Percentiles rank a stretch among this genome's conserved stretches.
Conservation (phyloP, 2,329 filamentous ascomycete genomes). For the Stemphylium lycopersici region DNA sequence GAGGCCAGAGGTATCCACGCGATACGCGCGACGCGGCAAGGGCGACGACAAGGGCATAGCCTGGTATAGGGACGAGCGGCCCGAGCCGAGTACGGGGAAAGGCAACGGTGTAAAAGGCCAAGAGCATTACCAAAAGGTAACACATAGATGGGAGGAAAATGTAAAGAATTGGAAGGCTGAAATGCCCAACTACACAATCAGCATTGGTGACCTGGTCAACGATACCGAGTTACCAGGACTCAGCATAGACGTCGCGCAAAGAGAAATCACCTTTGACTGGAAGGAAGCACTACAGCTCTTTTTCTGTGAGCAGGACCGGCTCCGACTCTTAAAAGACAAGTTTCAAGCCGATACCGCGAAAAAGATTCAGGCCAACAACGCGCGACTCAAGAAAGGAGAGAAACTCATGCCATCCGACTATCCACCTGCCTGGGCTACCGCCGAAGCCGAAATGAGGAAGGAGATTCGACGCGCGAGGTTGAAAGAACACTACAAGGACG, state of each 20-base stretch:
- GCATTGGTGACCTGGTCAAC: slow-evolving; percentile 38
- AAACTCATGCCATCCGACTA: slow-evolving; percentile 20
- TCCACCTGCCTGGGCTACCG: slow-evolving; percentile 16
- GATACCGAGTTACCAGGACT: slow-evolving; percentile 39
- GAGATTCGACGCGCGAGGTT: slow-evolving; percentile 32
- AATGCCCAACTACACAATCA: slow-evolving; percentile 42
- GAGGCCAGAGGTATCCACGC: slow-evolving; percentile 32
- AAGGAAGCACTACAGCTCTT: slow-evolving; percentile 35
- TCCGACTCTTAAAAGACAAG: slow-evolving; percentile 12
- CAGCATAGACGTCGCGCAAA: slow-evolving; percentile 20
- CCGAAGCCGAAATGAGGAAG: slow-evolving; percentile 28
- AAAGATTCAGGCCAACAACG: slow-evolving; percentile 17
- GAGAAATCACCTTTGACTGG: slow-evolving; percentile 38
- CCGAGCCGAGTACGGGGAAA: slow-evolving; percentile 1
- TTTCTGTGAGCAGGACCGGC: slow-evolving; percentile 38
- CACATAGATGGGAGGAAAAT: slow-evolving; percentile 38
- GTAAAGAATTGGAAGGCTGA: slow-evolving; percentile 30
- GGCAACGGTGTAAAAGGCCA: slow-evolving; percentile 4
- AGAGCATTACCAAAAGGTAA: slow-evolving; percentile 18
- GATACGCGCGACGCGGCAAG: slow-evolving; percentile 26
- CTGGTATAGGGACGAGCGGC: slow-evolving; percentile 26
- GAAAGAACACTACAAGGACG: slow-evolving; percentile 26
- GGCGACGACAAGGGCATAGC: slow-evolving; percentile 17
- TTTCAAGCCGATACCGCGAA: slow-evolving; percentile 16
- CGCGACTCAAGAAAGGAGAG: slow-evolving; percentile 18